A percentile compares a stretch with the other conserved stretches of the same genome.
Evolutionary conservation across 345 rosid species (phyloP).

Genomic region (Hibiscus tridactylites): DNA sequence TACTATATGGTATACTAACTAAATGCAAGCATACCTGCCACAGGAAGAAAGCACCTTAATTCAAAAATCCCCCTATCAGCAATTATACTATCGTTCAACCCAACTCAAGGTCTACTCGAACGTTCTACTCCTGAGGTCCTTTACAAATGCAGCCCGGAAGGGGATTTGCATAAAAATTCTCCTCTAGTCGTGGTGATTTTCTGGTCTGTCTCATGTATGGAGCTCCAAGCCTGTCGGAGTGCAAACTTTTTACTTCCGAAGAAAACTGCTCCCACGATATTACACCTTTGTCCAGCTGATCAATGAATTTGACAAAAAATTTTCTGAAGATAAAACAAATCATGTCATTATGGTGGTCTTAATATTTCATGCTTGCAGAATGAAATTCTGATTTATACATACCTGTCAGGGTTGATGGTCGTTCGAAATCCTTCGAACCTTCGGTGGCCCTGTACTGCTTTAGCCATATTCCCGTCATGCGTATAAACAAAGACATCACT

Average conservation of each 20-base stretch:
- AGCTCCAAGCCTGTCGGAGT: slow-evolving; percentile 61
- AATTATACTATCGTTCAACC: slow-evolving; percentile 21
- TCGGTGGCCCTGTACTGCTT: too few relatives aligned
- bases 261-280: slow-evolving; percentile 73
- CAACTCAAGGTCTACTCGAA: slow-evolving; percentile 24
- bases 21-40: not conserved
- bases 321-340: slow-evolving; percentile 36
- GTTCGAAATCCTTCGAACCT: slow-evolving; percentile 76
- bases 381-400: not conserved
- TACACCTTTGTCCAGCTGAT: slow-evolving; percentile 53
- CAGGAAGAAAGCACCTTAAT: not conserved
- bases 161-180: slow-evolving; percentile 87
- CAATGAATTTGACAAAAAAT: slow-evolving; percentile 59
- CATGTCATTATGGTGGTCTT: not conserved
- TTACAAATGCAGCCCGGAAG: slow-evolving; percentile 79
- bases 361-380: not conserved
- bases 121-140: slow-evolving; percentile 30
- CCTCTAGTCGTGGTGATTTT: slow-evolving; percentile 70
- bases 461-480: too few relatives aligned
- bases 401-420: slow-evolving; percentile 88
- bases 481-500: too few relatives aligned
- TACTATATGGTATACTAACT: too few relatives aligned
- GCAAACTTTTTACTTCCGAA: slow-evolving; percentile 49
- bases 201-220: slow-evolving; percentile 59
- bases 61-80: slow-evolving; percentile 4